Evolutionary conservation across 2,329 filamentous ascomycete species (phyloP).

Genomic region (Fusarium nelsonii): DNA sequence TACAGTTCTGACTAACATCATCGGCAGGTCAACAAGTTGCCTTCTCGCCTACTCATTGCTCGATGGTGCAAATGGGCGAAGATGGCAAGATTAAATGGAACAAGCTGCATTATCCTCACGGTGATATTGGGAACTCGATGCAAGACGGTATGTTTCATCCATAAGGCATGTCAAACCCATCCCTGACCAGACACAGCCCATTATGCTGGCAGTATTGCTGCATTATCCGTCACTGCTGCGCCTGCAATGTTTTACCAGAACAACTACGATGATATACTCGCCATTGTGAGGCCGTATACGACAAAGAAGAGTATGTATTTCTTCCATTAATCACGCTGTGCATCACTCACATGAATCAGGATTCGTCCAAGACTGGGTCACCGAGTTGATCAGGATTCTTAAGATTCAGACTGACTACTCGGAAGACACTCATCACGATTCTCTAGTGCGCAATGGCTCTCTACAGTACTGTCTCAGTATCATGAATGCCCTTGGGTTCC

Average conservation of each 20-base stretch:
- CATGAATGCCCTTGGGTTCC: slow-evolving; percentile 81
- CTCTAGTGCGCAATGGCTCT: slow-evolving; percentile 77
- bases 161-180: neutral
- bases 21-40: slow-evolving; percentile 68
- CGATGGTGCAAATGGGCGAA: slow-evolving; percentile 68
- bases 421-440: slow-evolving; percentile 77
- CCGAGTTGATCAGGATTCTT: slow-evolving; percentile 75
- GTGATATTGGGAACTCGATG: slow-evolving; percentile 62
- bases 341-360: slow-evolving; percentile 55
- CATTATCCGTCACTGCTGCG: slow-evolving; percentile 66
- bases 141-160: slow-evolving; percentile 59
- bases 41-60: slow-evolving; percentile 71
- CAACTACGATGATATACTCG: slow-evolving; percentile 78
- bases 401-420: slow-evolving; percentile 85
- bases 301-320: slow-evolving; percentile 50
- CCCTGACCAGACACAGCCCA: slow-evolving; percentile 56
- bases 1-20: slow-evolving; percentile 27
- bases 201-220: slow-evolving; percentile 70
- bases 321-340: no score
- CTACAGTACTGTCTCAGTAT: slow-evolving; percentile 83
- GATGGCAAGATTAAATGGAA: slow-evolving; percentile 72
- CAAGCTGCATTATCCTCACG: slow-evolving; percentile 62
- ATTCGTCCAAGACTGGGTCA: slow-evolving; percentile 72
- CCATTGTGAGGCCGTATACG: slow-evolving; percentile 68
- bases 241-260: slow-evolving; percentile 59